Conservation (phyloP, 2,329 filamentous ascomycete species). For the Cyanodermella asteris region DNA sequence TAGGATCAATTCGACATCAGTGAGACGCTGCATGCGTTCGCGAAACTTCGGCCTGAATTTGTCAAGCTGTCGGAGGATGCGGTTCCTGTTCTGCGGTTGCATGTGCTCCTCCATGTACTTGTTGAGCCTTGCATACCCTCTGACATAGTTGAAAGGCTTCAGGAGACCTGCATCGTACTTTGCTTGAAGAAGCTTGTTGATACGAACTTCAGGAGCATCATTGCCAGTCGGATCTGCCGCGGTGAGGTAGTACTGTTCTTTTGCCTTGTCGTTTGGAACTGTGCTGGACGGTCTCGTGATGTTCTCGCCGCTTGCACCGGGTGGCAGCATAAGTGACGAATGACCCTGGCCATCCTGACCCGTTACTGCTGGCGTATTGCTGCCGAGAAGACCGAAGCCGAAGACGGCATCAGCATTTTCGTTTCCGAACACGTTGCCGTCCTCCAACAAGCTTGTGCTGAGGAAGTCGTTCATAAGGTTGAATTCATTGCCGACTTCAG, state of each 20-base stretch:
- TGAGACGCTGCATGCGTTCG: conserved; percentile 78
- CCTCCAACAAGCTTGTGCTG: conserved; percentile 75
- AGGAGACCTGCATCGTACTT: conserved; percentile 91
- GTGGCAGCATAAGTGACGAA: too few relatives aligned
- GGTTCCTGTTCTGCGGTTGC: conserved; percentile 59
- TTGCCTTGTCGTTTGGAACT: conserved; percentile 41
- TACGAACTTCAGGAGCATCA: conserved; percentile 72
- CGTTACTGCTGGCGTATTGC: conserved; percentile 17
- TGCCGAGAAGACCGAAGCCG: conserved; percentile 13
- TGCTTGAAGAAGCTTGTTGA: conserved; percentile 80
- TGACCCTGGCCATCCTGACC: conserved; percentile 10
- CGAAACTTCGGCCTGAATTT: conserved; percentile 88
- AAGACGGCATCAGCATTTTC: conserved; percentile 44
- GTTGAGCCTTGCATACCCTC: conserved; percentile 74
- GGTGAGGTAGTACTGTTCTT: conserved; percentile 85
- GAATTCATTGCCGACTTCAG: conserved; percentile 90
- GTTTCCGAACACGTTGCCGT: conserved; percentile 44
- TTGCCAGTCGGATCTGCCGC: conserved; percentile 84
- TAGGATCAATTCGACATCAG: conserved; percentile 79
- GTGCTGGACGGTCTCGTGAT: conserved; percentile 40
- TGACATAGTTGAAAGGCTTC: conserved; percentile 96
- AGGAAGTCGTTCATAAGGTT: conserved; percentile 93
- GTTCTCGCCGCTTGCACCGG: conserved; percentile 22
- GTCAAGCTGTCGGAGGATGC: conserved; percentile 78
- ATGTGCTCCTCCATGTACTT: conserved; percentile 85